These are phyloP conservation scores for Aurantiochytrium sp. DNA, from an alignment of 108 stramenopile species.

Conservation along the genomic window DNA sequence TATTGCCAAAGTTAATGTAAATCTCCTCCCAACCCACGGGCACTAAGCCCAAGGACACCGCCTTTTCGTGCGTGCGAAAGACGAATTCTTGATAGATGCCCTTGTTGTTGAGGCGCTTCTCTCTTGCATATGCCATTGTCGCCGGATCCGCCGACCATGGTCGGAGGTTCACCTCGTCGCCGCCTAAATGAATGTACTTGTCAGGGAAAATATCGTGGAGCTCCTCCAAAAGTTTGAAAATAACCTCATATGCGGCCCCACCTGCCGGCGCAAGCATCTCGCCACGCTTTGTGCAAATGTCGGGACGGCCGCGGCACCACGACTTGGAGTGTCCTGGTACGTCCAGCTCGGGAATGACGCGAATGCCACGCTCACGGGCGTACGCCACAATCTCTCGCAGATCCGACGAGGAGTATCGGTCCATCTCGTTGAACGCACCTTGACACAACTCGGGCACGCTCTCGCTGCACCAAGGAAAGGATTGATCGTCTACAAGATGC, in stretches of 20 bases:
- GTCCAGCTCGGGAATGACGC: slow-evolving; percentile 26
- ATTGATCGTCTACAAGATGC: slow-evolving; percentile 60
- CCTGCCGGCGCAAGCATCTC: neutral
- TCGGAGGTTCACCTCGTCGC: slow-evolving; percentile 18
- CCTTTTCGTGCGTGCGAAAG: neutral
- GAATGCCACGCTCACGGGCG: slow-evolving; percentile 4
- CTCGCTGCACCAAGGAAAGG: slow-evolving; percentile 40
- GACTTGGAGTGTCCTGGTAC: slow-evolving; percentile 21
- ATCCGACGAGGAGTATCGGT: neutral
- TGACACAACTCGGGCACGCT: neutral
- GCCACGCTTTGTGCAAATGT: neutral
- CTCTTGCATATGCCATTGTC: neutral
- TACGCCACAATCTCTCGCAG: slow-evolving; percentile 10
- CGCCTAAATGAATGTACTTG: slow-evolving; percentile 16
- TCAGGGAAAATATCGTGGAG: neutral
- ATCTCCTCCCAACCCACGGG: slow-evolving; percentile 67
- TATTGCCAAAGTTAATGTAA: slow-evolving; percentile 35
- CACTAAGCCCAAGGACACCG: neutral
- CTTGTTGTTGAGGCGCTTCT: neutral
- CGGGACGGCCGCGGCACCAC: slow-evolving; percentile 17
- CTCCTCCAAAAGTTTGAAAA: neutral
- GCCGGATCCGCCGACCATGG: neutral
- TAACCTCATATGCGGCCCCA: neutral
- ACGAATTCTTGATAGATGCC: slow-evolving; percentile 28
- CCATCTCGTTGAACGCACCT: neutral